Evolutionary conservation across 106 monocot genomes (phyloP), one percentile per base, ranked within the genome.

Genomic region (Amphibolis antarctica): DNA sequence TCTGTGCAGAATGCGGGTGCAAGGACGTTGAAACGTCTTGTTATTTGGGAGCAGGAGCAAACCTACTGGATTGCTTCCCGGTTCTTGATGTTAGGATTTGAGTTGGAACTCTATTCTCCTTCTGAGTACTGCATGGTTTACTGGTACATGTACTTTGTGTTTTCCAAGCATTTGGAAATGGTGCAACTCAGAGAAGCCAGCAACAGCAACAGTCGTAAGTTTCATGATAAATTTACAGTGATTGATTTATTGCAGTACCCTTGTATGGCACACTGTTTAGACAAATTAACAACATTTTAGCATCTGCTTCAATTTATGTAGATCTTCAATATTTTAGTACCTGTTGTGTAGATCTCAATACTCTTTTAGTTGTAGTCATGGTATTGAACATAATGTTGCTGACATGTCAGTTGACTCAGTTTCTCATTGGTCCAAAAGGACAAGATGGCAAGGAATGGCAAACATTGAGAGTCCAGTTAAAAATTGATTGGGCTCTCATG

Each of bases 61-160:
- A 88, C 82, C 15, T 98, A 79, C 66, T 98, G 98, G 98, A 85
- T 91, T 78, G 90, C 98, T 64, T 87, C 85, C 47, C 80, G 91
- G 63, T 98, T 87, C 74, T 76, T 98, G 24, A 78, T 63, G 51
- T 72, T 98, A 70, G 98, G 98, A 47, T 98, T 98, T 68, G 82
- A 98, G 66, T 56, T 98, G 62, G 91, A 98, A 58, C 80, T 98
- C 18, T 98, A 88, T 69, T 80, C 82, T 71, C 68, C 91, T 23
- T 46, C 58, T 42, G 98, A 91, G 64, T 98, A 87, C 61, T 91
- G 87, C 75, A 98, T 98, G 98, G 80, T 98, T 19, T 98, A 98
- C 70, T 98, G 98, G 98, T 91, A 98, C 64, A 78, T 98, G 91
- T 83, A 84, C 70, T 75, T 91, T 23, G 46, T 88, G 17, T 79